Evolutionary conservation across 2,329 filamentous ascomycete genomes (phyloP).

Genomic region (Calonectria hawksworthii): DNA sequence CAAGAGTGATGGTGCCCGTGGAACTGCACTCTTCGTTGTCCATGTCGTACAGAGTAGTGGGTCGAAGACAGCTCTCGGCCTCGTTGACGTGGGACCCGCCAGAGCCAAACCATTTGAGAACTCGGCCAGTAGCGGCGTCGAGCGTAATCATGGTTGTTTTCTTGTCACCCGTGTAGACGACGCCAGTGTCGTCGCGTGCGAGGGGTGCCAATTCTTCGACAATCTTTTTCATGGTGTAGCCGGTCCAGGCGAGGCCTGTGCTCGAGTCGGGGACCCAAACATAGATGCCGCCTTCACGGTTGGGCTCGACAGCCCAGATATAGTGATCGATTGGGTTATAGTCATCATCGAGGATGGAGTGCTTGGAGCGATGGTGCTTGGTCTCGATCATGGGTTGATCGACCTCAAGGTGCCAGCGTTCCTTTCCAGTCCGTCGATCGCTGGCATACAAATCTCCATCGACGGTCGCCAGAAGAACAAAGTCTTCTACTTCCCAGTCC

Average conservation of each 20-base stretch:
- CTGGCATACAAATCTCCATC: slow-evolving; percentile 95
- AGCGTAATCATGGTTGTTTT: slow-evolving; percentile 91
- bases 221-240: slow-evolving; percentile 85
- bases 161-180: slow-evolving; percentile 93
- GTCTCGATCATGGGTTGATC: slow-evolving; percentile 93
- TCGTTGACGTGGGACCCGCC: slow-evolving; percentile 77
- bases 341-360: slow-evolving; percentile 71
- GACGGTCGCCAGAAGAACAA: slow-evolving; percentile 99
- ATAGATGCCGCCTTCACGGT: slow-evolving; percentile 87
- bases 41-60: slow-evolving; percentile 76
- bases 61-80: slow-evolving; percentile 80
- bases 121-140: slow-evolving; percentile 85
- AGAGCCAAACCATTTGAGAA: slow-evolving; percentile 88
- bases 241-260: slow-evolving; percentile 74
- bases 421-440: slow-evolving; percentile 87
- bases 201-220: slow-evolving; percentile 88
- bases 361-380: slow-evolving; percentile 81
- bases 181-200: slow-evolving; percentile 78
- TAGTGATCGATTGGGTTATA: slow-evolving; percentile 83
- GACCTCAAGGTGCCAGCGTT: slow-evolving; percentile 88
- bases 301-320: slow-evolving; percentile 96
- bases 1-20: slow-evolving; percentile 84
- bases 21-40: slow-evolving; percentile 83
- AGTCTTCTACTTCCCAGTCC: slow-evolving; percentile 99
- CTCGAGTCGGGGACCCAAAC: slow-evolving; percentile 79